Conservation (phyloP, 306 rosid genomes). For the Lupinus albus region DNA sequence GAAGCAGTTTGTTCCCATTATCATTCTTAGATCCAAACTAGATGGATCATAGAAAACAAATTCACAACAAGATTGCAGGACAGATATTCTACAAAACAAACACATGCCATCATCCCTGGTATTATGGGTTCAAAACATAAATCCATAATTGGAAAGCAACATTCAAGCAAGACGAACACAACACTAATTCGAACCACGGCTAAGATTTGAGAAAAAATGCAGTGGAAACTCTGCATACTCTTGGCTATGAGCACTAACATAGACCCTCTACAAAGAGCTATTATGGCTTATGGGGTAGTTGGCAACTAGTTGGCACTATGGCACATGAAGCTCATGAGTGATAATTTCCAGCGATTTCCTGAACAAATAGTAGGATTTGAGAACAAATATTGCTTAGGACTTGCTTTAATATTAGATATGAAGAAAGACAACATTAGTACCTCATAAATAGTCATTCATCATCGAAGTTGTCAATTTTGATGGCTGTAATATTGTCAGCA, state of each 20-base stretch:
- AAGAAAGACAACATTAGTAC: constrained; percentile 35
- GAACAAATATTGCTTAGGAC: neutral
- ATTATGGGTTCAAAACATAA: constrained; percentile 18
- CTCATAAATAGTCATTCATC: constrained; percentile 28
- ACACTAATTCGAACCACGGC: neutral
- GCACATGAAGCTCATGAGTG: constrained; percentile 18
- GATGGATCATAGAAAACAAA: constrained; percentile 4
- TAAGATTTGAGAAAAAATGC: constrained; percentile 16
- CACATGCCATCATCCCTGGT: neutral
- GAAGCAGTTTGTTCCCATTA: neutral
- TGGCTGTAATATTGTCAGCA: constrained; percentile 78
- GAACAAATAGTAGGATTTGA: too few species aligned
- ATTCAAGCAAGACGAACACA: too few species aligned
- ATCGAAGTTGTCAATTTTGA: constrained; percentile 79
- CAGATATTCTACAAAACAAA: constrained; percentile 14
- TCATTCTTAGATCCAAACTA: neutral
- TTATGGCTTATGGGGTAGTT: neutral
- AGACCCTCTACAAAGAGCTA: constrained; percentile 1
- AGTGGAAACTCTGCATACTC: neutral
- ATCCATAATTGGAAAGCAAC: neutral
- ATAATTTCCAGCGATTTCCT: neutral
- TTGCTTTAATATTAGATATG: neutral
- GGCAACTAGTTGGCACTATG: neutral
- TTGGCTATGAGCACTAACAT: constrained; percentile 5
- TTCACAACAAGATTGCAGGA: neutral